Base-by-base conservation (phyloP, 495 filamentous ascomycete species). In the Podospora appendiculata region DNA sequence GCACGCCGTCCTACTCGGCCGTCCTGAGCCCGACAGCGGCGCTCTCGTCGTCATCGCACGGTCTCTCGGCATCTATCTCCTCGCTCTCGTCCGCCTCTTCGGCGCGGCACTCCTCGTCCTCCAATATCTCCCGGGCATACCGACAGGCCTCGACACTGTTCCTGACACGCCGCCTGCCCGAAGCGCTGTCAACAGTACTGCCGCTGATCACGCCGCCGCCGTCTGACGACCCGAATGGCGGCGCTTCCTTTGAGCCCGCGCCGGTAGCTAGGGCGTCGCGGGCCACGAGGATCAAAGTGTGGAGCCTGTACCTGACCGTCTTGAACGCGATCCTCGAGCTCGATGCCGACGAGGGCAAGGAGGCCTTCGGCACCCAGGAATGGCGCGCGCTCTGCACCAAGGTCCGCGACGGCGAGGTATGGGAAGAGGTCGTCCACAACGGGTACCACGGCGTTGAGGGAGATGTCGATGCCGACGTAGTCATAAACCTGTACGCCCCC, bases 291-390 rank as follows among this genome's bases (percentile, higher is more conserved):
- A 88, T 96, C 69, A 97, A 96, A 67, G 82, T 96, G 50, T 98
- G 94, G 94, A 94, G 88, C 68, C 77, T 98, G 58, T 97, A 97
- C 67, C 80, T 97, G 47, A 95, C 90, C 0, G 81, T 97, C 19
- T 77, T 97, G 35, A 94, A 95, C 70, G 88, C 88, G 19, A 86
- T 95, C 44, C 76, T 92, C 36, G 90, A 97, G 55, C 74, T 96
- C 57, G 88, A 87, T 14, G 70, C 84, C n/a, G 89, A 96, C 58
- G 89, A 95, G 63, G 93, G 92, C 33, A 95, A 91, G 69, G 79
- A 79, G 13, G 78, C 83, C 19, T 91, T 96, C 73, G 94, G 94
- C 0, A 82, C 79, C 41, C 79, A 85, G 52, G 82, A 89, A 56
- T 98, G 90, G 90, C 83, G 85, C 61, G 74, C 76, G 12, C 75